Base-by-base conservation (phyloP, 2,329 filamentous ascomycete genomes). In the Epichloe sibirici region DNA sequence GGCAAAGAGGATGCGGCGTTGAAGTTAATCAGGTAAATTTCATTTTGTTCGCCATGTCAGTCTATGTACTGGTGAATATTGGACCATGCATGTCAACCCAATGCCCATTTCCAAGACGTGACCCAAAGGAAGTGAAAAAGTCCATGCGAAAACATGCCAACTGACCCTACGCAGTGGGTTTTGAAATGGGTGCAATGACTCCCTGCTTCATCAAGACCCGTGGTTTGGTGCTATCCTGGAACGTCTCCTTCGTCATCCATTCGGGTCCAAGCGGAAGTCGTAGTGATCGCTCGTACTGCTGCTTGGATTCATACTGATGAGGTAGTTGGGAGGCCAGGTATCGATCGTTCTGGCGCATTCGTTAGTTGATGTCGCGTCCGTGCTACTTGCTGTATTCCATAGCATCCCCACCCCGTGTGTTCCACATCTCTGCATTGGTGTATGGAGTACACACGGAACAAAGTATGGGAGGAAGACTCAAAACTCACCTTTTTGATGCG, bases 211-310 rank as follows among this genome's bases (percentile, higher is more conserved):
- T 74, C 67, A 97, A 75, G 58, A 97, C 79, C 61, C 89, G 82
- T 54, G 93, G 93, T 78, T 91, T 95, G 55, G 87, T 95, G 56
- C 81, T 81, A 61, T 86, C 82, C 74, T 97, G 90, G 77, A 93
- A 93, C 13, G 86, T 89, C 73, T 89, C 83, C 78, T 95, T 96
- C n/a, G 91, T 97, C 60, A 84, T 83, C 90, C 91, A 98, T 69
- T 98, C 91, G 15, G 86, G 88, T 1, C 93, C 93, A 55, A 97
- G 81, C 1, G 93, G 93, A 59, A 96, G 71, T 44, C 91, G 78
- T 54, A 97, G 73, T 57, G 86, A 87, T 49, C 91, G 76, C 74
- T 98, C 93, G 70, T 97, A 97, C 74, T 96, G 90, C 63, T 86
- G 79, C 59, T 78, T 79, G 31, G 79, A 88, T 74, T 96, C 91